Conservation (phyloP, 139 green algal species). For the Tetraselmis striata region DNA sequence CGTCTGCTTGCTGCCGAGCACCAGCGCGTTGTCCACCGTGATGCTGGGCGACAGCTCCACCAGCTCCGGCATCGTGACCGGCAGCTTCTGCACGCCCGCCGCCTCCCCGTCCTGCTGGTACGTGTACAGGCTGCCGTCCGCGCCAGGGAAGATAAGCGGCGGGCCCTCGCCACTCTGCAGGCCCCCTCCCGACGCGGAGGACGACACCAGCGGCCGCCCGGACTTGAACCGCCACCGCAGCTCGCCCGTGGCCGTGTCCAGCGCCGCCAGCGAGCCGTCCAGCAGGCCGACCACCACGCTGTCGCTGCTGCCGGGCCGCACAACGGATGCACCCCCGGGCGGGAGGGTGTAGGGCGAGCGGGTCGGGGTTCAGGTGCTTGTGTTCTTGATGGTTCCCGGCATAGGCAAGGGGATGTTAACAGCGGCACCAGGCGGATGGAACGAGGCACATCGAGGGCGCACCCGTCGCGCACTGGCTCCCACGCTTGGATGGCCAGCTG, state of each 20-base stretch:
- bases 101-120: conserved; percentile 38
- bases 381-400: too few species aligned
- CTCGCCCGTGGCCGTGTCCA: conserved; percentile 57
- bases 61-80: conserved; percentile 73
- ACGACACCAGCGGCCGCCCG: conserved; percentile 65
- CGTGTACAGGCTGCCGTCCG: conserved; percentile 80
- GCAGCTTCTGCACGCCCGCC: conserved; percentile 58
- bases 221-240: conserved; percentile 73
- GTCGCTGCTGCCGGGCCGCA: not conserved
- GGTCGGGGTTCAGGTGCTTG: too few species aligned
- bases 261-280: conserved; percentile 67
- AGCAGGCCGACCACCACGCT: conserved; percentile 66
- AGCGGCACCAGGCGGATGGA: too few species aligned
- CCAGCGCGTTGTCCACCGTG: conserved; percentile 69
- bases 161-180: not conserved
- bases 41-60: conserved; percentile 72
- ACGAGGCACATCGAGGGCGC: too few species aligned
- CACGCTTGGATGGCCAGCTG: too few species aligned
- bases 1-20: conserved; percentile 65
- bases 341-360: too few species aligned
- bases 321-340: too few species aligned
- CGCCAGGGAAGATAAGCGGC: conserved; percentile 75
- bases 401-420: too few species aligned
- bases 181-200: not conserved
- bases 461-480: too few species aligned